phyloP scores from a whole-genome alignment of 2,329 filamentous ascomycete genomes.

The Monilinia vaccinii-corymbosi region DNA sequence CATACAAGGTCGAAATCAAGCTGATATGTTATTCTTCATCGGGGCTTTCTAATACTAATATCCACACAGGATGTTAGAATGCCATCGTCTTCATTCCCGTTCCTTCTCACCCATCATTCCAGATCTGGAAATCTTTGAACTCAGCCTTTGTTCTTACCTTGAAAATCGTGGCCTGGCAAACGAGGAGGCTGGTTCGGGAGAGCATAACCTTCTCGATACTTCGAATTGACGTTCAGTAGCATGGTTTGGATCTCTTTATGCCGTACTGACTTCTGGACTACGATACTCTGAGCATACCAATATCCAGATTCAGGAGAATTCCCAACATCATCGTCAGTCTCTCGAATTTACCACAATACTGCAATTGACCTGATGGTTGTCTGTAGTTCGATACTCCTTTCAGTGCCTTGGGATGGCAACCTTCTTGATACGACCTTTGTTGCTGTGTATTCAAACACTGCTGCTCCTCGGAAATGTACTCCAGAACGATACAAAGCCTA shows the following conservation, averaged over 20 bases:
- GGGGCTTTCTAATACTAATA: not conserved
- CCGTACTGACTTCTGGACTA: not conserved
- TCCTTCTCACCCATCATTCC: not conserved
- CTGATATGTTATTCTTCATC: not conserved
- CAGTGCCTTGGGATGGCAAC: slow-evolving; percentile 53
- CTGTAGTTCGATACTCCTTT: slow-evolving; percentile 31
- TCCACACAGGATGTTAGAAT: not conserved
- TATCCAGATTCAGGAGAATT: not conserved
- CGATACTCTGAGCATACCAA: not conserved
- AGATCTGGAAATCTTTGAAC: not conserved
- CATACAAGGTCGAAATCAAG: slow-evolving; percentile 40
- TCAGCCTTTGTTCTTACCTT: not conserved
- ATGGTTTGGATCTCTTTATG: not conserved
- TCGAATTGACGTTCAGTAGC: not conserved
- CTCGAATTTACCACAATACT: not conserved
- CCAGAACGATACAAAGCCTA: slow-evolving; percentile 57
- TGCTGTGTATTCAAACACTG: slow-evolving; percentile 53
- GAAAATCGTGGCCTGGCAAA: not conserved
- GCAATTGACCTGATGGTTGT: not conserved
- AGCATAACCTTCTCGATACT: not conserved
- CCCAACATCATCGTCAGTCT: not conserved
- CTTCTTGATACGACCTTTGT: slow-evolving; percentile 49
- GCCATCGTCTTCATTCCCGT: not conserved
- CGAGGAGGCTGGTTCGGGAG: not conserved
- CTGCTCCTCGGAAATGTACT: slow-evolving; percentile 52